These are phyloP conservation scores for Byssochlamys sp. DNA, from an alignment of 2,329 filamentous ascomycete species.

Conservation along the genomic window DNA sequence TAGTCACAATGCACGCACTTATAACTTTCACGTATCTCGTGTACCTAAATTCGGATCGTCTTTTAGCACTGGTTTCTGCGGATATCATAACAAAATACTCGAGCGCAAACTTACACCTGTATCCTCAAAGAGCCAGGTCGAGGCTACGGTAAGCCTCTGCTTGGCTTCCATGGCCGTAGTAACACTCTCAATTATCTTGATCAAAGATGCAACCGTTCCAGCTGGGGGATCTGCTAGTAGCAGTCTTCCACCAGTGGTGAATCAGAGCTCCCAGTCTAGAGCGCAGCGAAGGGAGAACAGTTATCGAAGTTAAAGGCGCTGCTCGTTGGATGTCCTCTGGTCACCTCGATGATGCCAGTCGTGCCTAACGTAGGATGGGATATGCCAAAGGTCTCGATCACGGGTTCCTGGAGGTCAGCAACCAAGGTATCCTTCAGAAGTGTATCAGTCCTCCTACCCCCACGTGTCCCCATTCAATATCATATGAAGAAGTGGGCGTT, in stretches of 20 bases:
- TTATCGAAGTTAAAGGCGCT: background rate
- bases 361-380: background rate
- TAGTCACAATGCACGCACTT: constrained; percentile 8
- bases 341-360: background rate
- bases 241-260: background rate
- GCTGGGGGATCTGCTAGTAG: background rate
- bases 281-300: background rate
- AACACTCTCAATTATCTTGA: background rate
- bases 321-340: background rate
- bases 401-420: background rate
- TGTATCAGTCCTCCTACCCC: background rate
- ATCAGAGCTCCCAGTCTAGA: background rate
- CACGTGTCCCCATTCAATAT: background rate
- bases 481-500: background rate
- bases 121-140: constrained; percentile 24
- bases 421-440: background rate
- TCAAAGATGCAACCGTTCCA: background rate
- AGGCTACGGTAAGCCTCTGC: constrained; percentile 19
- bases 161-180: constrained; percentile 8
- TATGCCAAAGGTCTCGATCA: background rate
- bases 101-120: constrained; percentile 16
- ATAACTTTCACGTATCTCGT: constrained; percentile 15
- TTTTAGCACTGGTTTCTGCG: constrained; percentile 3
- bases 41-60: constrained; percentile 8
- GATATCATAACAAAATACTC: background rate